Evolutionary conservation across 1,139 yeast species (phyloP).

Genomic region (Diutina neorugosa): DNA sequence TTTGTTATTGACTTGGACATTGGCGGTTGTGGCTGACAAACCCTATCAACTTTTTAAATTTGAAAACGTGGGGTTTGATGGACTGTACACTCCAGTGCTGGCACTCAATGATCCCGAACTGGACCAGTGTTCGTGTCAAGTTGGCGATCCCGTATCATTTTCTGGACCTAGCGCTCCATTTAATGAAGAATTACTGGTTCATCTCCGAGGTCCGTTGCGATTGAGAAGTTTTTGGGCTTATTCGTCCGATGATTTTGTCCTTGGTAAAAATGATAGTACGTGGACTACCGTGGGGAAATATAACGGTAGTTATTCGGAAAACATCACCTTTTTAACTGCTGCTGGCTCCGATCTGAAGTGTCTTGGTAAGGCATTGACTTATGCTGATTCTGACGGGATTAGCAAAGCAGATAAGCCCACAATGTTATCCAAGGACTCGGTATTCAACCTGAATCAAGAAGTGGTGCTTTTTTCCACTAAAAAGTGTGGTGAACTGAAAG

Average conservation of each 20-base stretch:
- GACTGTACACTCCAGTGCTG: conserved; percentile 58
- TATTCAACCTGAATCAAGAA: conserved; percentile 60
- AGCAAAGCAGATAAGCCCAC: conserved; percentile 53
- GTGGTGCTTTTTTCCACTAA: conserved; percentile 63
- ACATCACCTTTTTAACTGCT: conserved; percentile 73
- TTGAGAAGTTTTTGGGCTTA: conserved; percentile 72
- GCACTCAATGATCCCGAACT: conserved; percentile 37
- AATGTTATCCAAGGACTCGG: conserved; percentile 47
- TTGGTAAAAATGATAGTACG: not conserved
- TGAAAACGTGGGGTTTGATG: conserved; percentile 60
- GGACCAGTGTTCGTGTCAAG: conserved; percentile 31
- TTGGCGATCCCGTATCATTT: conserved; percentile 34
- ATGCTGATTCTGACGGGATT: conserved; percentile 61
- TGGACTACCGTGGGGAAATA: not conserved
- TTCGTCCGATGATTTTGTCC: conserved; percentile 16
- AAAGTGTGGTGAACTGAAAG: conserved; percentile 40
- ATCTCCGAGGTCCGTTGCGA: conserved; percentile 85
- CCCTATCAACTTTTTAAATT: conserved; percentile 7
- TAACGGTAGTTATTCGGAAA: conserved; percentile 26
- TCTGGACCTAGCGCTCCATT: conserved; percentile 74
- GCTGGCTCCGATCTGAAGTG: conserved; percentile 67
- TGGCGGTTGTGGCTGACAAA: not conserved
- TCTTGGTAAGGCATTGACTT: conserved; percentile 84
- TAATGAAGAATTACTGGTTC: conserved; percentile 82
- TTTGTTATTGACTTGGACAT: not conserved